Base-by-base conservation (phyloP, 495 filamentous ascomycete species). In the Oleoguttula mirabilis region DNA sequence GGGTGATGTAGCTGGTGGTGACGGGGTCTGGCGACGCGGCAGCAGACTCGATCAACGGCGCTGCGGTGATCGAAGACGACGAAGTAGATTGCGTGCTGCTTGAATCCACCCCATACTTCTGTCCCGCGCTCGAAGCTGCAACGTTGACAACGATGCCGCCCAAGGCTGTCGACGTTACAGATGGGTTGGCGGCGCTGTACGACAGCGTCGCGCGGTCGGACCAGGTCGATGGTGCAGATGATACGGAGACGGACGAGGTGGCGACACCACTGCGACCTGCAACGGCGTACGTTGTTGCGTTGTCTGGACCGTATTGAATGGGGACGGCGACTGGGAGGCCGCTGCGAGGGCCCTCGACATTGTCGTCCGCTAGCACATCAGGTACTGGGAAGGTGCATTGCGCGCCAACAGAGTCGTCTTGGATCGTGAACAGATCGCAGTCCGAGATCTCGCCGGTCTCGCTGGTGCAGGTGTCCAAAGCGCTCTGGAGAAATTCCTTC, bases 391-490 rank as follows among this genome's bases (percentile, higher is more conserved):
- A 69, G 7, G 43, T 56, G 45, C 67, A 72, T 10, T 67, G 41
- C 0, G 50, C 48, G 34, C 60, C 55, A 10, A 66, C 56, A 4
- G 30, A 39, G 15, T 75, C 63, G 17, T 45, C 45, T 46, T 78
- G 68, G 35, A 79, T 55, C 38, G 64, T 56, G 58, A 83, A 83
- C n/a, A 80, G 47, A 0, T 60, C 54, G 57, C 79, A 83, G 41
- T 72, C 74, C 11, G 55, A 32, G 20, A 80, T 63, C 17, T 61
- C 23, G 11, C 79, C 79, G 4, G 67, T 65, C 6, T 49, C 57
- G 56, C 69, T 70, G 10, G 48, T 51, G 48, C 56, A 80, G 4
- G 5, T 57, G 51, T 78, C 46, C 42, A 81, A 59, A 25, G 77
- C 77, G 12, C 56, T 21, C 58, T 79, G 71, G 24, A 82, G 64